phyloP scores from a whole-genome alignment of 257 asterid genomes.

The Salvia hispanica region DNA sequence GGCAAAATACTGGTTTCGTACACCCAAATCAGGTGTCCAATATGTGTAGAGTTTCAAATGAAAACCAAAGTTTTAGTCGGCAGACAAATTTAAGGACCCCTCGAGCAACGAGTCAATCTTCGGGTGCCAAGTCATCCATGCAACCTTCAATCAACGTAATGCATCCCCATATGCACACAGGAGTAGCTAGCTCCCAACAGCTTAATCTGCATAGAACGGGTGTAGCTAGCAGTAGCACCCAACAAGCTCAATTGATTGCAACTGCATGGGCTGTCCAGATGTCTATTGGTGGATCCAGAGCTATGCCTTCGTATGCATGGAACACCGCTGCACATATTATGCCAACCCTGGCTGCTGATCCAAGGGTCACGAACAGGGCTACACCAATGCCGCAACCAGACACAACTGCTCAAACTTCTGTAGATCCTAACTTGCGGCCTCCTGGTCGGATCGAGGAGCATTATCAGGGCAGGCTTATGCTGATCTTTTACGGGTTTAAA shows the following conservation, averaged over 20 bases:
- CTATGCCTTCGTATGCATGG: constrained; percentile 23
- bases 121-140: constrained; percentile 30
- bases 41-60: constrained; percentile 40
- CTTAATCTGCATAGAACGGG: no score
- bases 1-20: no score
- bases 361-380: constrained; percentile 33
- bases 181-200: not conserved
- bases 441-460: constrained; percentile 74
- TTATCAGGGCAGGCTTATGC: constrained; percentile 60
- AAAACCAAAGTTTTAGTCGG: constrained; percentile 34
- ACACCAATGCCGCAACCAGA: constrained; percentile 39
- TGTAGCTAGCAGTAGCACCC: constrained; percentile 15
- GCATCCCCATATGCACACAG: constrained; percentile 36
- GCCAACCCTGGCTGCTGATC: constrained; percentile 36
- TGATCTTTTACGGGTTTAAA: constrained; percentile 39
- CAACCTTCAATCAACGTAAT: constrained; percentile 35
- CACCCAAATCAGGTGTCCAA: constrained; percentile 40
- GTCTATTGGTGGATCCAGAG: constrained; percentile 39
- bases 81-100: constrained; percentile 34
- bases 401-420: constrained; percentile 27
- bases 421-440: constrained; percentile 57
- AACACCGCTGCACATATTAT: constrained; percentile 31
- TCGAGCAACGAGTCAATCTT: constrained; percentile 41
- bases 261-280: constrained; percentile 47
- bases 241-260: constrained; percentile 38